phyloP scores from a whole-genome alignment of 2,329 filamentous ascomycete genomes.

The Basipetospora chlamydospora region DNA sequence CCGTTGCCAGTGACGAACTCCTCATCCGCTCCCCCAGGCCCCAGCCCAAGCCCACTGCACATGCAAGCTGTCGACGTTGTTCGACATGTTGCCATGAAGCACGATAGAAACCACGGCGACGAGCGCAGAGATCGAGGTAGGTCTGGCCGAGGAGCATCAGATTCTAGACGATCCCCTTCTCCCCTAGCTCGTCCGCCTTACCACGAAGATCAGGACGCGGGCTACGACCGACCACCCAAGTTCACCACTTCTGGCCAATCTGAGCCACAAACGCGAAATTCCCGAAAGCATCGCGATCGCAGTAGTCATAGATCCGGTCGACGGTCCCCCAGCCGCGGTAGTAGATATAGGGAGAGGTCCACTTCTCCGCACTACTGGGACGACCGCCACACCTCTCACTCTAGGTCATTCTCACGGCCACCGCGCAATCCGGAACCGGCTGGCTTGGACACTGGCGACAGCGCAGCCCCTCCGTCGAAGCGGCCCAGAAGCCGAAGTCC shows the following conservation, averaged over 20 bases:
- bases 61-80: constrained; percentile 12
- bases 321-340: constrained; percentile 1
- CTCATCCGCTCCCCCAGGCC: constrained; percentile 1
- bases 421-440: constrained; percentile 19
- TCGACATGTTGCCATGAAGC: constrained; percentile 27
- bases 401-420: constrained; percentile 17
- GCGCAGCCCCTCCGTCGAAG: constrained; percentile 20
- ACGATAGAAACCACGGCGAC: constrained; percentile 21
- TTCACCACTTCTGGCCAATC: neutral
- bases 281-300: neutral
- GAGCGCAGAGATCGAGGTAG: constrained; percentile 20
- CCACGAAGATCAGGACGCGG: constrained; percentile 1
- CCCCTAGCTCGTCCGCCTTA: constrained; percentile 8
- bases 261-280: neutral
- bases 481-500: constrained; percentile 26
- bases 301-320: neutral
- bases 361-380: constrained; percentile 1
- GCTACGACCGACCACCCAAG: neutral
- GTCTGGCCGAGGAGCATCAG: constrained; percentile 18
- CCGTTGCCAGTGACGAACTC: constrained; percentile 5
- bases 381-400: neutral
- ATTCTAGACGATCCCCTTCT: constrained; percentile 18
- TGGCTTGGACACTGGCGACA: constrained; percentile 19
- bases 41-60: no score
- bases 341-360: neutral